These are phyloP conservation scores for Vigna hirtella DNA, from an alignment of 306 rosid genomes.

Conservation along the genomic window DNA sequence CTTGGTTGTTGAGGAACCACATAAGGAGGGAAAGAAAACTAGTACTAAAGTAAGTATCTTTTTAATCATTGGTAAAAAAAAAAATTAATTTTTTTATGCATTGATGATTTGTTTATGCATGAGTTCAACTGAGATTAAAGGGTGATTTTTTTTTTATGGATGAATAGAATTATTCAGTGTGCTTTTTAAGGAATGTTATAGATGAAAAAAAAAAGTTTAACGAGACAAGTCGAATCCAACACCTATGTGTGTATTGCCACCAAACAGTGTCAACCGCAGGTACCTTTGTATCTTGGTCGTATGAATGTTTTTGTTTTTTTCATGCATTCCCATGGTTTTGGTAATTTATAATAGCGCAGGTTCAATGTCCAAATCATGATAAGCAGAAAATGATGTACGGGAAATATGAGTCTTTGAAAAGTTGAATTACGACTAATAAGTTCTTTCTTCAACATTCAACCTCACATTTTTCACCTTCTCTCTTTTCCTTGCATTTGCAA, in stretches of 20 bases:
- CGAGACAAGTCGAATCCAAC: too few species aligned
- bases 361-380: conserved; percentile 27
- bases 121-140: too few species aligned
- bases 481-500: neutral
- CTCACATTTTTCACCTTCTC: neutral
- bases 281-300: conserved; percentile 13
- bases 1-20: conserved; percentile 39
- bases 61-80: neutral
- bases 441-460: neutral
- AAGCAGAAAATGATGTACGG: neutral
- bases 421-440: conserved; percentile 19
- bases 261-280: neutral
- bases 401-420: conserved; percentile 5
- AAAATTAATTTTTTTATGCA: too few species aligned
- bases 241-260: neutral
- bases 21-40: neutral
- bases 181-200: too few species aligned
- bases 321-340: conserved; percentile 21
- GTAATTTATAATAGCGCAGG: neutral
- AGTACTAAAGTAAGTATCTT: neutral
- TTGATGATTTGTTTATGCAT: neutral
- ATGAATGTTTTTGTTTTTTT: neutral
- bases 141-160: neutral
- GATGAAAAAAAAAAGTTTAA: too few species aligned
- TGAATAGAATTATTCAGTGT: neutral